Base-by-base conservation (phyloP, 2,329 filamentous ascomycete genomes). In the Blastomyces percursus region DNA sequence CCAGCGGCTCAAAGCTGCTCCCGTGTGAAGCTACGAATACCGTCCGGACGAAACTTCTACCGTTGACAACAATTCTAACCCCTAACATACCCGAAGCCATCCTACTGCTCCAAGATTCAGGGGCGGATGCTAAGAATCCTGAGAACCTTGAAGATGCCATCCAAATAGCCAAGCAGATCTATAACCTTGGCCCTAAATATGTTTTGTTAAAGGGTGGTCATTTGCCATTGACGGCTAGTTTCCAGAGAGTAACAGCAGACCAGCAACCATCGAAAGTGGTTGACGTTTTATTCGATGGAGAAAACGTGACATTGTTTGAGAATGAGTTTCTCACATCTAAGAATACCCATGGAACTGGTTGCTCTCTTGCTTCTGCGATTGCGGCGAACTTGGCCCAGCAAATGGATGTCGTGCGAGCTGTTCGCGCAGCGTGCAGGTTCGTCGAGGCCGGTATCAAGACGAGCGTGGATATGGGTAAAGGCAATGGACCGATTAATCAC, bases 271-370 rank as follows among this genome's bases (percentile, higher is more conserved):
- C 85, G 32, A 69, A 88, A 1, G 85, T 96, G 1, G 81, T 95
- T 35, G 90, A 97, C 71, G 81, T 96, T 3, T 80, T 96, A 5
- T 84, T 85, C 52, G 88, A 90, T 7, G 81, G 80, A 0, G 79
- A 77, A 0, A 74, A 82, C n/a, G 73, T 82, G 0, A 79, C 84
- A 0, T 77, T 85, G 48, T 82, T 96, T 58, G 82, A 91, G 73
- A 89, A 85, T 48, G 80, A 81, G 4, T 96, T 88, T 71, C 80
- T 90, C 65, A 76, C 80, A 11, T 91, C 88, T 9, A 87, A 80
- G 64, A 93, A 93, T 71, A 97, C 93, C 0, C 94, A 99, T 70
- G 94, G 94, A 0, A 97, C 94, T 0, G 94, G 94, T 3, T 99
- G 94, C 72, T 95, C 91, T 11, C 81, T 97, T 64, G 94, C 94